Evolutionary conservation across 129 eudicot species (phyloP), one percentile per base, ranked within the genome.

Genomic region (Silybum marianum): DNA sequence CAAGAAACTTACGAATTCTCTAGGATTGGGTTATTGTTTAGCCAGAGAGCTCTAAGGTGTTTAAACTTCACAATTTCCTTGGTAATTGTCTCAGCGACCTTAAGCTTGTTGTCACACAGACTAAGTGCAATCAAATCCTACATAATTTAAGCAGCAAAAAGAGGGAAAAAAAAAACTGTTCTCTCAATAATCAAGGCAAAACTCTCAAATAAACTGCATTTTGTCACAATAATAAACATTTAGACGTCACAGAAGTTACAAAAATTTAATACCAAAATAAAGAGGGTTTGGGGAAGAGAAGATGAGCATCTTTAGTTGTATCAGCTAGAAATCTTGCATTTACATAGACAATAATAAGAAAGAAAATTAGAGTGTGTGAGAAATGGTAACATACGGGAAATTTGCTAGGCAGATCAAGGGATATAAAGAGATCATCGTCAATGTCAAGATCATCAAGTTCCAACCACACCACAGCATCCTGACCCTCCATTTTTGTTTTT

Each of bases 361-460:
- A 80, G 62, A 78, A 11, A 63, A 26, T 4, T 19, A 11, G 10
- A 13, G 25, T 39, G 25, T 39, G 21, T 34, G 67, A 10, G 62
- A 19, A 73, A 60, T 14, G 77, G 65, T 42, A 48, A 80, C 98
- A 63, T 88, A 96, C 99, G 38, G 97, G 99, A 77, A 91, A 93
- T 89, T 91, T 96, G 86, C 85, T 85, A 65, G 97, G 93, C 84
- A 96, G 71, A 79, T 89, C 99, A 73, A 96, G 96, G 39, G 93
- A 90, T 51, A 89, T 24, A 25, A 93, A 88, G 80, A 62, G 51
- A 69, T 76, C 88, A 73, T 96, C 99, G 75, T 96, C 95, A 54
- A 96, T 81, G 46, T 86, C 92, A 58, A 96, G 97, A 86, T 88
- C 97, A 75, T 96, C 99, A 6, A 96, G 95, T 80, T 96, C 99